Evolutionary conservation across 495 filamentous ascomycete genomes (phyloP).

Genomic region (Aspergillus ostianus): DNA sequence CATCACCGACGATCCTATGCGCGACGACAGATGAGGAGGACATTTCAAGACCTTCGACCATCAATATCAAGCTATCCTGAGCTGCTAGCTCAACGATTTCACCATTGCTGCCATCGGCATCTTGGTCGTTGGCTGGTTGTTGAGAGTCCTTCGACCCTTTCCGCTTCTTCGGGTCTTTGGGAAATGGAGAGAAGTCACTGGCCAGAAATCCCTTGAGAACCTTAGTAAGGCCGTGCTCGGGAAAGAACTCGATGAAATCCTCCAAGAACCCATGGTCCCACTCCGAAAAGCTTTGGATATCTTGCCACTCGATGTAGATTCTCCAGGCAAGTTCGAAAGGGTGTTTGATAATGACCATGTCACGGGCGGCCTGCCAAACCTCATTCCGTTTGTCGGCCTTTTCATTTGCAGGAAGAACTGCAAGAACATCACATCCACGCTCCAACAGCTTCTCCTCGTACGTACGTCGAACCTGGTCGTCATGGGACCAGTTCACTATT

Average conservation of each 20-base stretch:
- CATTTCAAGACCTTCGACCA: conserved; percentile 77
- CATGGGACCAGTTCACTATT: conserved; percentile 83
- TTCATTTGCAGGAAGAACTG: conserved; percentile 59
- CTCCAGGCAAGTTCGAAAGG: conserved; percentile 89
- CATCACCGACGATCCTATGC: conserved; percentile 79
- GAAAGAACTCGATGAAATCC: conserved; percentile 81
- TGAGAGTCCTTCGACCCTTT: conserved; percentile 25
- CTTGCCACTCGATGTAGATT: conserved; percentile 84
- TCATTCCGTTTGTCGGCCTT: conserved; percentile 68
- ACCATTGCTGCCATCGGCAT: conserved; percentile 23
- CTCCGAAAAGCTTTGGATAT: conserved; percentile 65
- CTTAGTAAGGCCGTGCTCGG: conserved; percentile 74
- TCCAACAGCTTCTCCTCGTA: conserved; percentile 91
- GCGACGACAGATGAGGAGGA: conserved; percentile 73
- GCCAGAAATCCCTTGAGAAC: conserved; percentile 76
- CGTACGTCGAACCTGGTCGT: conserved; percentile 77
- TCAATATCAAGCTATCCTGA: conserved; percentile 73
- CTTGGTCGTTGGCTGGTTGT: conserved; percentile 16
- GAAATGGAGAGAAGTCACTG: conserved; percentile 85
- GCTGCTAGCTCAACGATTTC: conserved; percentile 53
- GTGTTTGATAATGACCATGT: conserved; percentile 95
- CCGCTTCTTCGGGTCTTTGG: conserved; percentile 30
- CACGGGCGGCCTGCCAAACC: conserved; percentile 71
- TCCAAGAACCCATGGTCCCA: conserved; percentile 73
- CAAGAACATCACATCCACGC: conserved; percentile 72